These are phyloP conservation scores for Scenedesmus sp. DNA, from an alignment of 163 green algal species.

Conservation along the genomic window DNA sequence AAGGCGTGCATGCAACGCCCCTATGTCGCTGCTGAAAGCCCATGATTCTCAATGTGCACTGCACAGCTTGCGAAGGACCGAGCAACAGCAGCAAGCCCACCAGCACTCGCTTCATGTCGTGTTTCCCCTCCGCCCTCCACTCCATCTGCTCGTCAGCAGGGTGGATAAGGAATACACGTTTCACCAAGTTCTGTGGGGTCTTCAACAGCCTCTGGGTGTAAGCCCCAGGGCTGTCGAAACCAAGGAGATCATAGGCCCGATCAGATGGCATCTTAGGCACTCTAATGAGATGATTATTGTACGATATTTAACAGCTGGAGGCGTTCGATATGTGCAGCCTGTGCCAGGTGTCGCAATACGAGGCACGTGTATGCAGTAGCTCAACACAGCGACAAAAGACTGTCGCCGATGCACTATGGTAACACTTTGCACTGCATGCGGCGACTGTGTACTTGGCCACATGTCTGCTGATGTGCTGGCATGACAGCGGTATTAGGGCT, in stretches of 20 bases:
- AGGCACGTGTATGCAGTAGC: not conserved
- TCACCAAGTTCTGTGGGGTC: not conserved
- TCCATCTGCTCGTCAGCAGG: slow-evolving; percentile 22
- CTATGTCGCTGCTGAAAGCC: too few relatives aligned
- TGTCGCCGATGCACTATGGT: too few relatives aligned
- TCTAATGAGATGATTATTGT: not conserved
- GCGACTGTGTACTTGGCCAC: not conserved
- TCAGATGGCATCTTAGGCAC: not conserved
- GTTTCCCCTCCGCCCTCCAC: slow-evolving; percentile 8
- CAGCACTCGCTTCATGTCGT: slow-evolving; percentile 33
- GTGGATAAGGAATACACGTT: not conserved
- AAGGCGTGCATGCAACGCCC: too few relatives aligned
- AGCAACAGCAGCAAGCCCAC: not conserved
- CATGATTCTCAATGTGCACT: not conserved
- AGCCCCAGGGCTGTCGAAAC: slow-evolving; percentile 5
- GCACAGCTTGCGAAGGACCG: not conserved
- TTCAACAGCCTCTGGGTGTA: slow-evolving; percentile 27
- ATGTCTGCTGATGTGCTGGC: not conserved
- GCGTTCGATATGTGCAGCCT: not conserved
- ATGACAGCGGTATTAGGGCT: not conserved
- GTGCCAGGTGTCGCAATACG: not conserved
- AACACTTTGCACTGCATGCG: too few relatives aligned
- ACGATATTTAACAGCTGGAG: not conserved
- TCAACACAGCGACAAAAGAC: not conserved
- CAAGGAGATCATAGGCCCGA: slow-evolving; percentile 12